phyloP scores from a whole-genome alignment of 2,329 filamentous ascomycete species.

The Nigrospora oryzae region DNA sequence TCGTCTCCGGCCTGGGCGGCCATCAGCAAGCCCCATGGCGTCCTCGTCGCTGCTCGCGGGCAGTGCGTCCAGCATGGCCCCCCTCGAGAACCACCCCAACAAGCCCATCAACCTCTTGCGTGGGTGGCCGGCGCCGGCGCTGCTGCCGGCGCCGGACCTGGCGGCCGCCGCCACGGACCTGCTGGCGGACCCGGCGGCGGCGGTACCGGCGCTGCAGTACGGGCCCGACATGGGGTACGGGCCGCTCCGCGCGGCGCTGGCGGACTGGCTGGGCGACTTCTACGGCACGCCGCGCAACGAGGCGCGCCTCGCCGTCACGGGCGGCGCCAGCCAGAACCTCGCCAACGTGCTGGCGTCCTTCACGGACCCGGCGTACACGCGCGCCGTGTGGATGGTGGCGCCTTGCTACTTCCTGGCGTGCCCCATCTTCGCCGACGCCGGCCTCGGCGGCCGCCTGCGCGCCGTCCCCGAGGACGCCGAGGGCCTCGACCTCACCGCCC shows the following conservation, averaged over 20 bases:
- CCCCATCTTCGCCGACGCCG: slow-evolving; percentile 75
- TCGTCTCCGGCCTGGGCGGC: no score
- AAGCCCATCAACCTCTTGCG: slow-evolving; percentile 54
- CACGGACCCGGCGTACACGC: slow-evolving; percentile 69
- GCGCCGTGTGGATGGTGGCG: slow-evolving; percentile 69
- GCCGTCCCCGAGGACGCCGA: slow-evolving; percentile 70
- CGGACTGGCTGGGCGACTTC: slow-evolving; percentile 59
- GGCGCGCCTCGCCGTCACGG: slow-evolving; percentile 69
- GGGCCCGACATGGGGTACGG: slow-evolving; percentile 69
- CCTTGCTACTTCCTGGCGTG: slow-evolving; percentile 82
- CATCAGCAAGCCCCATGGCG: no score
- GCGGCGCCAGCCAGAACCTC: slow-evolving; percentile 77
- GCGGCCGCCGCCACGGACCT: slow-evolving; percentile 50
- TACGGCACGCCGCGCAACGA: slow-evolving; percentile 35
- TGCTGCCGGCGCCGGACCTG: slow-evolving; percentile 60
- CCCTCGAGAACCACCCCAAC: slow-evolving; percentile 10
- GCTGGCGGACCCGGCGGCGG: slow-evolving; percentile 50
- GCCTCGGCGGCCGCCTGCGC: slow-evolving; percentile 58
- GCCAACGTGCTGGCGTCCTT: slow-evolving; percentile 72
- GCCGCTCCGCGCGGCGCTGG: slow-evolving; percentile 60
- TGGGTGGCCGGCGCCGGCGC: slow-evolving; percentile 55
- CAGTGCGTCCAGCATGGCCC: background rate
- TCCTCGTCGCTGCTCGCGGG: no score
- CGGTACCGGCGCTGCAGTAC: slow-evolving; percentile 63
- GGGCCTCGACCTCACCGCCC: slow-evolving; percentile 60